Percentiles rank a stretch among this genome's conserved stretches.
Conservation (phyloP, 2,329 filamentous ascomycete species). For the Fusarium newnesense region DNA sequence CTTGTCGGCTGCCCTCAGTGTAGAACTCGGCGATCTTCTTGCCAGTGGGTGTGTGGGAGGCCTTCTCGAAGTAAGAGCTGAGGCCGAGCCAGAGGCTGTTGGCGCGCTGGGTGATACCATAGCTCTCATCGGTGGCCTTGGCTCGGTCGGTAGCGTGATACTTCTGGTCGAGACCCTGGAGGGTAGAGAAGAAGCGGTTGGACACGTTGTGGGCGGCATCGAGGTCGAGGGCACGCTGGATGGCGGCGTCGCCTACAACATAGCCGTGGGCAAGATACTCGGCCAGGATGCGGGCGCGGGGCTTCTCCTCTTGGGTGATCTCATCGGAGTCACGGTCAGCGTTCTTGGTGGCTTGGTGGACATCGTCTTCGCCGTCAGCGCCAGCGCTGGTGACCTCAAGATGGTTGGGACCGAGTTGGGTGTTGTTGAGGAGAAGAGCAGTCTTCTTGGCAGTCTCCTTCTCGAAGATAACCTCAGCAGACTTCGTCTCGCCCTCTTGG, state of each 20-base stretch:
- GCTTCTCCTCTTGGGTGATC: conserved; percentile 96
- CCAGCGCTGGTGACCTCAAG: conserved; percentile 78
- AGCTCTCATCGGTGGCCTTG: conserved; percentile 83
- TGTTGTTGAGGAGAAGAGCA: conserved; percentile 95
- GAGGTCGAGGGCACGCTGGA: conserved; percentile 85
- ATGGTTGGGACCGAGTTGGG: conserved; percentile 87
- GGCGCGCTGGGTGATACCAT: conserved; percentile 82
- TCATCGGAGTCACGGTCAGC: conserved; percentile 71
- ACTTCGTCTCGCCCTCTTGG: conserved; percentile 74
- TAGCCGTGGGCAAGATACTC: conserved; percentile 98
- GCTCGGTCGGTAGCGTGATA: conserved; percentile 90
- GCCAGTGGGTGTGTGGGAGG: conserved; percentile 85
- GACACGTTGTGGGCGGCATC: conserved; percentile 92
- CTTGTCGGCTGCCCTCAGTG: conserved; percentile 83
- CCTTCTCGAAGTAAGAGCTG: conserved; percentile 94
- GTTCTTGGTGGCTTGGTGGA: conserved; percentile 63
- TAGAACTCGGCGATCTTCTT: conserved; percentile 92
- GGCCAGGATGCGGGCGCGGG: conserved; percentile 89
- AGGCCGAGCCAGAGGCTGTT: conserved; percentile 72
- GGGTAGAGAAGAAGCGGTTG: conserved; percentile 78
- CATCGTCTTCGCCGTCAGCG: conserved; percentile 72
- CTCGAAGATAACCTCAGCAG: conserved; percentile 94
- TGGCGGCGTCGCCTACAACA: conserved; percentile 77
- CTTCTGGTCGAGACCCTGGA: conserved; percentile 82
- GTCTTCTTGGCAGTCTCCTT: conserved; percentile 98